Conservation (phyloP, 2,329 filamentous ascomycete genomes). For the Nemania serpens region DNA sequence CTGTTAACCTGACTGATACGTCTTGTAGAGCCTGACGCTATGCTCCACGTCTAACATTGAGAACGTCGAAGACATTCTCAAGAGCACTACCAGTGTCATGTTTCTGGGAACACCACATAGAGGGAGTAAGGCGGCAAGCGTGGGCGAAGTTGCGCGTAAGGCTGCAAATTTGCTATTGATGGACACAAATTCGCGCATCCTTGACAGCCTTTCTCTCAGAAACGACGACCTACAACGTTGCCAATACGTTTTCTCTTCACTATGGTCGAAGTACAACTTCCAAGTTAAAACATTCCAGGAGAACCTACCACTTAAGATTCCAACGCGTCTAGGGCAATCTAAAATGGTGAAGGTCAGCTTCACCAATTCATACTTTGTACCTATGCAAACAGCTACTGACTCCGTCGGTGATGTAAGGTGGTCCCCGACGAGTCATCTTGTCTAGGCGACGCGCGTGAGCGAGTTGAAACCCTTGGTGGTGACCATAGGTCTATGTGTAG, state of each 20-base stretch:
- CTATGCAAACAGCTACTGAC: neutral
- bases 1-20: neutral
- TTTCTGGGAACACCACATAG: slow-evolving; percentile 4
- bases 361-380: neutral
- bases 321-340: neutral
- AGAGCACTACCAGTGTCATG: neutral
- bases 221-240: neutral
- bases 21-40: neutral
- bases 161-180: neutral
- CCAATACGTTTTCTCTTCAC: neutral
- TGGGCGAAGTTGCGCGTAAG: neutral
- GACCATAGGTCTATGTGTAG: neutral
- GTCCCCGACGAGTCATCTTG: neutral
- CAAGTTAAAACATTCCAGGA: slow-evolving; percentile 2
- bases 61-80: neutral
- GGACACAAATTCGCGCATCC: neutral
- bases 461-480: neutral
- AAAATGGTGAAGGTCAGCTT: neutral
- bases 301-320: neutral
- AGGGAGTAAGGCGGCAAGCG: neutral
- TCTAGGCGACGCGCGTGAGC: neutral
- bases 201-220: neutral
- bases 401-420: neutral
- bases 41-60: neutral
- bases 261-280: slow-evolving; percentile 1